These are phyloP conservation scores for Filosporella fistucella DNA, from an alignment of 495 filamentous ascomycete species.

Conservation along the genomic window DNA sequence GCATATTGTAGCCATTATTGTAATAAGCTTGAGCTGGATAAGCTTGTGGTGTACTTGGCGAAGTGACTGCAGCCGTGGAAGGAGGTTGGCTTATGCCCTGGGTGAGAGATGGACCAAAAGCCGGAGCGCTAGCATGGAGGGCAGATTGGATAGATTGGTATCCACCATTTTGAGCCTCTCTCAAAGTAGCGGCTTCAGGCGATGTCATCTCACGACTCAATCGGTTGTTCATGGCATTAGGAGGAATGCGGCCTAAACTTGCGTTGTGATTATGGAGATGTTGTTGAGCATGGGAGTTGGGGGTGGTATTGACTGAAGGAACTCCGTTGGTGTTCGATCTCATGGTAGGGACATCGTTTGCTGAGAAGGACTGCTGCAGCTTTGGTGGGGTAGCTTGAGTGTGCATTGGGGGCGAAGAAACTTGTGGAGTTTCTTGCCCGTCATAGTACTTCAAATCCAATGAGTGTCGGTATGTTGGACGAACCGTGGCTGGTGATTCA, in stretches of 20 bases:
- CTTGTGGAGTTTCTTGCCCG: conserved; percentile 25
- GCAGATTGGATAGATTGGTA: conserved; percentile 55
- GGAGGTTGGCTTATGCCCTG: conserved; percentile 32
- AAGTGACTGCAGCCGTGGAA: conserved; percentile 29
- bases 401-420: conserved; percentile 35
- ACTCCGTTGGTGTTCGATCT: conserved; percentile 43
- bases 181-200: conserved; percentile 37
- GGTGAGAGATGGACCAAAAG: conserved; percentile 53
- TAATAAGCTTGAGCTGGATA: conserved; percentile 37
- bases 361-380: conserved; percentile 84
- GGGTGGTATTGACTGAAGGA: conserved; percentile 41
- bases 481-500: conserved; percentile 35
- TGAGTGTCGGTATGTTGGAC: conserved; percentile 51
- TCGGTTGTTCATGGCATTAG: conserved; percentile 53
- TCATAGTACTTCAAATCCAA: conserved; percentile 44
- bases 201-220: conserved; percentile 62
- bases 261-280: conserved; percentile 80
- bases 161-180: conserved; percentile 39
- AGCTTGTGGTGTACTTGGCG: conserved; percentile 23
- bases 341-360: conserved; percentile 83
- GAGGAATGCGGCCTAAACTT: conserved; percentile 72
- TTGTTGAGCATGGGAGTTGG: conserved; percentile 66
- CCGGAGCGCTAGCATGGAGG: conserved; percentile 72
- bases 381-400: conserved; percentile 54
- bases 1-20: conserved; percentile 41